phyloP scores from a whole-genome alignment of 495 filamentous ascomycete genomes.

The Delitschia confertaspora region DNA sequence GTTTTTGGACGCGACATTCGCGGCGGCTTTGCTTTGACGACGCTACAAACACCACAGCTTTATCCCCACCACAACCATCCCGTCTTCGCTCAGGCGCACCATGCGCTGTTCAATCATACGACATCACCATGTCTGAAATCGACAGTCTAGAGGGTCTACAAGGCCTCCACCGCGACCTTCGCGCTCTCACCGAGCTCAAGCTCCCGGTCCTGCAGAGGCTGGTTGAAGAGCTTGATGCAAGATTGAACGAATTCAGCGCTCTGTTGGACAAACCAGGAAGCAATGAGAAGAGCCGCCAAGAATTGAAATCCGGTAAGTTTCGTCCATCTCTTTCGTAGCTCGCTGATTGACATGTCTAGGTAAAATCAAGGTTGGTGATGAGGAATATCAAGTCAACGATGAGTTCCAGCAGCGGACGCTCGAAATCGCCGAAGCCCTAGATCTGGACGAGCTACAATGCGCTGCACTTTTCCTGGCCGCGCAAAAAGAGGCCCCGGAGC shows the following conservation, averaged over 20 bases:
- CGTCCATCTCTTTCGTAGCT: not conserved
- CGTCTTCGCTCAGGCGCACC: constrained; percentile 1
- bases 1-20: no score
- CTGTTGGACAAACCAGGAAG: constrained; percentile 68
- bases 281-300: constrained; percentile 56
- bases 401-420: constrained; percentile 75
- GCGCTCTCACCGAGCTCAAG: constrained; percentile 53
- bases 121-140: constrained; percentile 52
- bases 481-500: constrained; percentile 50
- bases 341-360: constrained; percentile 5
- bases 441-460: constrained; percentile 82
- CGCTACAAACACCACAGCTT: not conserved
- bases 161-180: constrained; percentile 69
- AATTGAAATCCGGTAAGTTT: constrained; percentile 45
- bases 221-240: constrained; percentile 55
- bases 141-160: constrained; percentile 59
- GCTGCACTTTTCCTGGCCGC: constrained; percentile 62
- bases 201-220: constrained; percentile 56
- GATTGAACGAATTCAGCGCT: constrained; percentile 62
- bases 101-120: constrained; percentile 3
- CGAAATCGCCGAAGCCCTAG: constrained; percentile 72
- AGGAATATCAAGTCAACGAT: constrained; percentile 71
- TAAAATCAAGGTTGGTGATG: constrained; percentile 55
- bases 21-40: not conserved
- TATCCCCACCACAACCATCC: not conserved